Percentiles rank a stretch among this genome's conserved stretches.
Conservation (phyloP, 352 stramenopile species). For the Globisporangium nagaii region DNA sequence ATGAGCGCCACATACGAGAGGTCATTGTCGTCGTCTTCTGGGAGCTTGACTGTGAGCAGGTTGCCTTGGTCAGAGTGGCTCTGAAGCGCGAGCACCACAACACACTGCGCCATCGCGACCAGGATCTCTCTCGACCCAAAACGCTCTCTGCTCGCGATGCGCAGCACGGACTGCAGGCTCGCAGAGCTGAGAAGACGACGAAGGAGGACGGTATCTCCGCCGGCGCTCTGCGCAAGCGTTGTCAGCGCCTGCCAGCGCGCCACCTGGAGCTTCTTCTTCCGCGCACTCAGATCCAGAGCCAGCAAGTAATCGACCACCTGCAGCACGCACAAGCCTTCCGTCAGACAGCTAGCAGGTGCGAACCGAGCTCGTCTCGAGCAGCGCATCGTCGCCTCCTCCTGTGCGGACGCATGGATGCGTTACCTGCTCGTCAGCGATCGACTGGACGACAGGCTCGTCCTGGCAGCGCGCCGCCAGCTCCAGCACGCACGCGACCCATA, state of each 20-base stretch:
- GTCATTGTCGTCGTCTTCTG: not conserved
- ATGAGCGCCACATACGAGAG: slow-evolving; percentile 36
- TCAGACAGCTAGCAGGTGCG: not conserved
- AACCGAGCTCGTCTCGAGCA: not conserved
- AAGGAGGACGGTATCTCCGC: not conserved
- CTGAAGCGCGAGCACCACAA: slow-evolving; percentile 18
- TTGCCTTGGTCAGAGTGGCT: not conserved
- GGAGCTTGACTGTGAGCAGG: slow-evolving; percentile 1
- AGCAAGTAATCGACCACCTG: slow-evolving; percentile 1
- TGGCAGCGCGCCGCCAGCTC: slow-evolving; percentile 5
- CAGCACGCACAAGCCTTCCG: not conserved
- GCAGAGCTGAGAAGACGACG: not conserved
- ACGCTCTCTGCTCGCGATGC: slow-evolving; percentile 22
- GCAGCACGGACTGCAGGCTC: slow-evolving; percentile 16
- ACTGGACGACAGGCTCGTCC: not conserved
- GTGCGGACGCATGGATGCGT: not conserved
- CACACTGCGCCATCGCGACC: slow-evolving; percentile 31
- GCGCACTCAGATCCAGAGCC: not conserved
- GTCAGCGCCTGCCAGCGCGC: slow-evolving; percentile 13
- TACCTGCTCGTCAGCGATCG: slow-evolving; percentile 4
- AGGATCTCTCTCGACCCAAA: slow-evolving; percentile 28
- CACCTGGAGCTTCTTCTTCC: slow-evolving; percentile 13
- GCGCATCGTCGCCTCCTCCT: not conserved
- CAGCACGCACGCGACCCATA: slow-evolving; percentile 7
- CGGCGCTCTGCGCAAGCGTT: slow-evolving; percentile 1